Percentiles rank a stretch among this genome's conserved stretches.
These are phyloP conservation scores for Wickerhamiella pararugosa DNA, from an alignment of 1,139 yeast species.

Conservation along the genomic window DNA sequence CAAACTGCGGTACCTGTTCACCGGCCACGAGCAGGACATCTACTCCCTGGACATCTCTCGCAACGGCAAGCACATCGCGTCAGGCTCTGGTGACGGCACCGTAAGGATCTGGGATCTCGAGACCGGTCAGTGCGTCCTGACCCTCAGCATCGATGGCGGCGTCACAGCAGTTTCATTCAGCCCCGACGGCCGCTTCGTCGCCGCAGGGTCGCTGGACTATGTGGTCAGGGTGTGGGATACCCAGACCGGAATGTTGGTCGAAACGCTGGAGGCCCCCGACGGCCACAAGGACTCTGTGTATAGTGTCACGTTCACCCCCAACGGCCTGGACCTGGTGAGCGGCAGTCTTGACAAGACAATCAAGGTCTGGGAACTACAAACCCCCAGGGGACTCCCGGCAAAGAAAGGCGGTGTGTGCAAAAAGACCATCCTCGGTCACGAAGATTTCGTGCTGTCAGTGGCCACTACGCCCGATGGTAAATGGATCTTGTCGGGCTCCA, in stretches of 20 bases:
- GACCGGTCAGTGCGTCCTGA: slow-evolving; percentile 78
- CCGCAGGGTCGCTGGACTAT: slow-evolving; percentile 93
- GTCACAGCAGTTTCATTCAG: slow-evolving; percentile 96
- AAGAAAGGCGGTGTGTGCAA: slow-evolving; percentile 47
- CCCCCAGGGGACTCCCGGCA: slow-evolving; percentile 27
- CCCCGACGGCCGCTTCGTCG: slow-evolving; percentile 86
- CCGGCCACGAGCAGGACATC: slow-evolving; percentile 96
- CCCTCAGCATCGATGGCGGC: slow-evolving; percentile 89
- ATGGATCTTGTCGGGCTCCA: slow-evolving; percentile 86
- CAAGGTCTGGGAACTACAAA: slow-evolving; percentile 80
- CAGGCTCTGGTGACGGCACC: slow-evolving; percentile 94
- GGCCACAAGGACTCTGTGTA: slow-evolving; percentile 96
- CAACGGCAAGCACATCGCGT: slow-evolving; percentile 83
- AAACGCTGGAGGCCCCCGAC: slow-evolving; percentile 83
- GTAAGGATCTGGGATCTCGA: slow-evolving; percentile 95
- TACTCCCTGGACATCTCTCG: slow-evolving; percentile 93
- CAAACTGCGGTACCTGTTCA: slow-evolving; percentile 71
- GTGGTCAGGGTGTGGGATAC: slow-evolving; percentile 98
- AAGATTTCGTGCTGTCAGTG: slow-evolving; percentile 81
- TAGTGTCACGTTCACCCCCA: slow-evolving; percentile 84
- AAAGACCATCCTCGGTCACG: slow-evolving; percentile 89
- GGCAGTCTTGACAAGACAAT: slow-evolving; percentile 95
- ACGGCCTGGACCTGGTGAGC: slow-evolving; percentile 83
- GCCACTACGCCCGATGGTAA: slow-evolving; percentile 91
- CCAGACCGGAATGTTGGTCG: slow-evolving; percentile 72